phyloP scores from a whole-genome alignment of 1,284 basidiomycete species.

The Moniliella sp. region DNA sequence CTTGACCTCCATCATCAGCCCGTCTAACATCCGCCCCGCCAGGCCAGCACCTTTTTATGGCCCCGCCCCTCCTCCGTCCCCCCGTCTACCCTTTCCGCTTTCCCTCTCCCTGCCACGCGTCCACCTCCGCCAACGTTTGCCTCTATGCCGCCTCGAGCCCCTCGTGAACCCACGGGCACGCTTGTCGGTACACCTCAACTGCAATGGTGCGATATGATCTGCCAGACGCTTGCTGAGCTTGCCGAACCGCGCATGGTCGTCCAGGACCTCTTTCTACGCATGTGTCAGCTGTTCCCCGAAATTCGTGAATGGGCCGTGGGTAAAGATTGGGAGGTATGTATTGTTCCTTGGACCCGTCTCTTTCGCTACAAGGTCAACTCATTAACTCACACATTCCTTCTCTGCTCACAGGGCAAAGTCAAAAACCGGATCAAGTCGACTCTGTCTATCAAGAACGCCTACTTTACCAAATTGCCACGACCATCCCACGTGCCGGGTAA shows the following conservation, averaged over 20 bases:
- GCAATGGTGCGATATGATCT: constrained; percentile 33
- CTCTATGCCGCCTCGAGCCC: too few species aligned
- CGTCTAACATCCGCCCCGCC: too few species aligned
- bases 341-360: too few species aligned
- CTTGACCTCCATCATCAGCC: too few species aligned
- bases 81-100: too few species aligned
- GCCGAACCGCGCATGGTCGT: constrained; percentile 21
- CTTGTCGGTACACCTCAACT: constrained; percentile 23
- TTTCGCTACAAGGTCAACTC: too few species aligned
- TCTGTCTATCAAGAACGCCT: constrained; percentile 25
- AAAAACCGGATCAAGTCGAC: constrained; percentile 33
- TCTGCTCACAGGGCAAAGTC: too few species aligned
- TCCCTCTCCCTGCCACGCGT: too few species aligned
- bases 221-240: constrained; percentile 21
- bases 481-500: constrained; percentile 22
- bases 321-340: constrained; percentile 27
- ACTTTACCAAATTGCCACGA: constrained; percentile 27
- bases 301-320: constrained; percentile 29
- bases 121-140: too few species aligned
- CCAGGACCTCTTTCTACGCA: constrained; percentile 27
- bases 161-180: constrained; percentile 13
- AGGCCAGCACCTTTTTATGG: too few species aligned
- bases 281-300: constrained; percentile 26
- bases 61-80: too few species aligned
- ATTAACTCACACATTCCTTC: too few species aligned